A percentile compares a stretch with the other conserved stretches of the same genome.
These are phyloP conservation scores for Lichtheimia ramosa DNA, from an alignment of 371 early-diverging fungal species.

Conservation along the genomic window DNA sequence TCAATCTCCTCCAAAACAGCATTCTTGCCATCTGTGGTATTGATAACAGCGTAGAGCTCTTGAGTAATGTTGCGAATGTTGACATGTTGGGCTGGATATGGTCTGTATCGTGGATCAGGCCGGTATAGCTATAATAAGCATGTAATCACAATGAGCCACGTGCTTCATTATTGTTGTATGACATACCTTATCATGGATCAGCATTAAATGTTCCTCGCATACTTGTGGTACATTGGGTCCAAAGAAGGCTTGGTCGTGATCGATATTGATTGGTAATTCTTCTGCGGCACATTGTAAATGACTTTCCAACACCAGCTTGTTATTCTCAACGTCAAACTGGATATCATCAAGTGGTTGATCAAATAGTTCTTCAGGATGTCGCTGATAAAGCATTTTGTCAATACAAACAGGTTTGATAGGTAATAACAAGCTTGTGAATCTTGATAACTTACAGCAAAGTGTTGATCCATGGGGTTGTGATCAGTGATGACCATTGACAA, in stretches of 20 bases:
- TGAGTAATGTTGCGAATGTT: conserved; percentile 50
- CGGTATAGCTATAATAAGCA: conserved; percentile 35
- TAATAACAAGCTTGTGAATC: too few relatives aligned
- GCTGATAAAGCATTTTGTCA: conserved; percentile 10
- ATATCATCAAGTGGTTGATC: conserved; percentile 33
- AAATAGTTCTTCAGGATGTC: conserved; percentile 49
- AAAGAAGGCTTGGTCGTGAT: conserved; percentile 43
- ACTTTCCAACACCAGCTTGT: conserved; percentile 38
- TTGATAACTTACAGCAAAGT: conserved; percentile 31
- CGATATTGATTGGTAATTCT: conserved; percentile 42
- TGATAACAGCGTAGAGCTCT: conserved; percentile 51
- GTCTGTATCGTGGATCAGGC: conserved; percentile 41
- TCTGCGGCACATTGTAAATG: conserved; percentile 71
- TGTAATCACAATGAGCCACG: not conserved
- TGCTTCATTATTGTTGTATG: not conserved
- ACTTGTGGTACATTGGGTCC: conserved; percentile 17
- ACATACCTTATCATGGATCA: conserved; percentile 26
- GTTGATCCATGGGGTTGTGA: conserved; percentile 58
- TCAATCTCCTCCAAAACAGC: conserved; percentile 60
- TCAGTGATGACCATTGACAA: conserved; percentile 55
- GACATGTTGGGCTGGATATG: conserved; percentile 48
- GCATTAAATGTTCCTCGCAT: conserved; percentile 29
- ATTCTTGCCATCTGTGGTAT: conserved; percentile 42
- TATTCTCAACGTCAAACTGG: conserved; percentile 38
- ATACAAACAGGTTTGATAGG: not conserved